Percentiles rank a stretch among this genome's conserved stretches.
phyloP scores from a whole-genome alignment of 2,329 filamentous ascomycete species.

The Fonsecaea monophora region DNA sequence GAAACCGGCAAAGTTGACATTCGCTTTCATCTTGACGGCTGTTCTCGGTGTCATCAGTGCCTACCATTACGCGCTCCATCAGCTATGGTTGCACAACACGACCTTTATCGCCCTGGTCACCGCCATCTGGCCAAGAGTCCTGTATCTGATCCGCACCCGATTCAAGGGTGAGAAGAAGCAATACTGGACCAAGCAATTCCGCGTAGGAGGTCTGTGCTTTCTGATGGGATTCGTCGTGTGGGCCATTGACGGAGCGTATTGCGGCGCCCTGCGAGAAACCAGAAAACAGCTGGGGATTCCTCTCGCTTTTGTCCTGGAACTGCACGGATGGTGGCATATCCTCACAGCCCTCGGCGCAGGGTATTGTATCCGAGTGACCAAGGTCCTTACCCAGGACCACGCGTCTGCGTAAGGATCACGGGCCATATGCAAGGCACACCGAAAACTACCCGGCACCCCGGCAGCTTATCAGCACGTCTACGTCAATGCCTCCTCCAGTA shows the following conservation, averaged over 20 bases:
- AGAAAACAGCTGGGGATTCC: constrained; percentile 40
- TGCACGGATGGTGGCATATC: constrained; percentile 45
- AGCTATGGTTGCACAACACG: constrained; percentile 34
- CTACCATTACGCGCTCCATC: constrained; percentile 29
- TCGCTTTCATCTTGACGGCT: constrained; percentile 26
- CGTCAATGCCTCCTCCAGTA: neutral
- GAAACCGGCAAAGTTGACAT: constrained; percentile 16
- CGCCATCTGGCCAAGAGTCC: constrained; percentile 33
- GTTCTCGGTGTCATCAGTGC: constrained; percentile 35
- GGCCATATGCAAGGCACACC: neutral
- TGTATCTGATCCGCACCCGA: constrained; percentile 30
- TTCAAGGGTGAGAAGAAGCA: constrained; percentile 25
- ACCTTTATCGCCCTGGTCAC: constrained; percentile 32
- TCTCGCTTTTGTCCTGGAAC: constrained; percentile 42
- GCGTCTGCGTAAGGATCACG: neutral
- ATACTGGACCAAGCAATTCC: constrained; percentile 31
- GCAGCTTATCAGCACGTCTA: constrained; percentile 1
- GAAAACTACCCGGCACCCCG: neutral
- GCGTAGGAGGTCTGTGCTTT: constrained; percentile 33
- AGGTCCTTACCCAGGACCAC: constrained; percentile 26
- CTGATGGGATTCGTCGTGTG: constrained; percentile 38
- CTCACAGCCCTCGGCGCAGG: constrained; percentile 38
- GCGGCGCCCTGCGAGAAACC: constrained; percentile 34
- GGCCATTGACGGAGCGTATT: constrained; percentile 42
- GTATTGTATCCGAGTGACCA: constrained; percentile 36